Conservation (phyloP, 2,329 filamentous ascomycete species). For the Colletotrichum sp. region DNA sequence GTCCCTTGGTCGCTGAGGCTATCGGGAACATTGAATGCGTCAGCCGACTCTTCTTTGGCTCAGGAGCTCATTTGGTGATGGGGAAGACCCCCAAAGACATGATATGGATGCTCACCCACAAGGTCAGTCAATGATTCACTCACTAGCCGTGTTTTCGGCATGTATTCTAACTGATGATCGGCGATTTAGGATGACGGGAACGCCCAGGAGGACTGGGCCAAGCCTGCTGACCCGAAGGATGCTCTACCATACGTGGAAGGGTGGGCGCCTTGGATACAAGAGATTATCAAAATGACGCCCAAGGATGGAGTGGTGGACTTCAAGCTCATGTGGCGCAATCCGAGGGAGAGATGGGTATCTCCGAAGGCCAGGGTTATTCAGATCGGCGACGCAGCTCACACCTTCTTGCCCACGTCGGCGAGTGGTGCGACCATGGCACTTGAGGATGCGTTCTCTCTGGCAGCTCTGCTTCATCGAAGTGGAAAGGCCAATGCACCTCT, state of each 20-base stretch:
- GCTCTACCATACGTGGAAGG: background rate
- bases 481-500: background rate
- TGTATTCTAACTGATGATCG: background rate
- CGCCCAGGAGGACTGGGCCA: background rate
- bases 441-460: conserved; percentile 43
- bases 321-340: conserved; percentile 45
- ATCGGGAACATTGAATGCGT: background rate
- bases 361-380: conserved; percentile 36
- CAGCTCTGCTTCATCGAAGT: conserved; percentile 24
- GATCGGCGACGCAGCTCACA: conserved; percentile 45
- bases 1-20: background rate
- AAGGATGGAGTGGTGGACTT: conserved; percentile 38
- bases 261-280: background rate
- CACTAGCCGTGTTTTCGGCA: background rate
- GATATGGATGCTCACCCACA: background rate
- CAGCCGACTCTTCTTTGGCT: background rate
- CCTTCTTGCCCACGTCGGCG: conserved; percentile 43
- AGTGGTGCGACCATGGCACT: conserved; percentile 47
- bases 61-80: background rate
- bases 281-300: conserved; percentile 14
- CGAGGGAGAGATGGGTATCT: conserved; percentile 41
- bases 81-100: background rate
- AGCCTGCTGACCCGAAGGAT: background rate
- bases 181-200: background rate
- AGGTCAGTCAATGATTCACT: background rate